A percentile compares a stretch with the other conserved stretches of the same genome.
These are phyloP conservation scores for Aspergillus jensenii DNA, from an alignment of 2,329 filamentous ascomycete genomes.

Conservation along the genomic window DNA sequence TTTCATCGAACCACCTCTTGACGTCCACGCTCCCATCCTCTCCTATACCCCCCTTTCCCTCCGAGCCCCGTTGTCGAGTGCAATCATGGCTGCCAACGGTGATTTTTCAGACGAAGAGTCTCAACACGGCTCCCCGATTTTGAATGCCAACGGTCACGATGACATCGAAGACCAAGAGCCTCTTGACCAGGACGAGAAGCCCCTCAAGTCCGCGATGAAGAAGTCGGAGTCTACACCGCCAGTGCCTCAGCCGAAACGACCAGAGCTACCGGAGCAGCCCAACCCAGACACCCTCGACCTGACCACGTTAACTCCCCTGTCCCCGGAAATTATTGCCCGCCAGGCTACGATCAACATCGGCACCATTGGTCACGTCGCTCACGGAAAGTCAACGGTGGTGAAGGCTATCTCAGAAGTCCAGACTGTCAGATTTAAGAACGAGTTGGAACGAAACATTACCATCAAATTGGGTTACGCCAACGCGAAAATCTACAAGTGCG, in stretches of 20 bases:
- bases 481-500: constrained; percentile 99
- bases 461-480: constrained; percentile 99
- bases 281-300: constrained; percentile 88
- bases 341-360: constrained; percentile 99
- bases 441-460: constrained; percentile 97
- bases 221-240: constrained; percentile 56
- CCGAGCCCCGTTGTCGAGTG: constrained; percentile 18
- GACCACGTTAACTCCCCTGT: constrained; percentile 75
- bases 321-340: constrained; percentile 93
- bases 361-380: constrained; percentile 96
- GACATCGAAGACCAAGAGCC: constrained; percentile 76
- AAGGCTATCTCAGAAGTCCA: constrained; percentile 99
- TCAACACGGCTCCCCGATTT: constrained; percentile 54
- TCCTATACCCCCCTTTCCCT: constrained; percentile 5
- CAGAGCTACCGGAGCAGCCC: constrained; percentile 81
- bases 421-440: constrained; percentile 99
- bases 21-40: constrained; percentile 16
- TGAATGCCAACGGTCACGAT: constrained; percentile 59
- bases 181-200: constrained; percentile 62
- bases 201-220: constrained; percentile 83
- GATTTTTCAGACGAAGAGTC: constrained; percentile 57
- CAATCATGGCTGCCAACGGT: constrained; percentile 57
- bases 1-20: constrained; percentile 33
- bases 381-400: constrained; percentile 98
- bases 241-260: constrained; percentile 59